Conservation (phyloP, 106 monocot genomes). For the Alisma plantagoaquatica region DNA sequence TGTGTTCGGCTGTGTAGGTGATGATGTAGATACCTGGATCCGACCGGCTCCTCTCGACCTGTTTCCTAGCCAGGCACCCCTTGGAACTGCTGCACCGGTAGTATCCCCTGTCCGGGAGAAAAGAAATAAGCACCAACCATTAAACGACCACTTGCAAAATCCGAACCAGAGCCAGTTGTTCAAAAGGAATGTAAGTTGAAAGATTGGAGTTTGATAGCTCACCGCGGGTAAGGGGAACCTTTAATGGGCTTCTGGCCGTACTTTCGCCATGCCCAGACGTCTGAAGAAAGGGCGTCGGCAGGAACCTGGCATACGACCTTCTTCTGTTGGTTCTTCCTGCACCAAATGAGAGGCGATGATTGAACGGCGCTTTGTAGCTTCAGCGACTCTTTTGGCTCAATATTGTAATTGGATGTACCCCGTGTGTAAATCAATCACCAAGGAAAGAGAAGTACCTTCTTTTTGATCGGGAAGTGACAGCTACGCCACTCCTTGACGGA, state of each 20-base stretch:
- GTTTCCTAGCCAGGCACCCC: slow-evolving; percentile 74
- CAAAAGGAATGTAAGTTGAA: not conserved
- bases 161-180: too few relatives aligned
- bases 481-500: too few relatives aligned
- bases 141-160: too few relatives aligned
- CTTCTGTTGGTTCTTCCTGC: slow-evolving; percentile 77
- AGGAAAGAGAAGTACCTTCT: slow-evolving; percentile 19
- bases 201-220: not conserved
- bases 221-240: slow-evolving; percentile 87
- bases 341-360: too few relatives aligned
- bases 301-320: slow-evolving; percentile 63
- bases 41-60: slow-evolving; percentile 59
- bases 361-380: not conserved
- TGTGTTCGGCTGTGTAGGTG: slow-evolving; percentile 83
- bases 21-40: slow-evolving; percentile 55
- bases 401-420: not conserved
- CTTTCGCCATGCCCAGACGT: slow-evolving; percentile 91
- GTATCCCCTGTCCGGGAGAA: slow-evolving; percentile 54
- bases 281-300: slow-evolving; percentile 43
- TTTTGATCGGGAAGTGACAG: slow-evolving; percentile 12
- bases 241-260: slow-evolving; percentile 98
- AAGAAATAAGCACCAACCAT: not conserved
- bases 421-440: not conserved
- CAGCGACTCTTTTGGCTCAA: not conserved
- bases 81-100: slow-evolving; percentile 90